Conservation (phyloP, 2,329 filamentous ascomycete genomes). For the Paecilomyces dactylethromorphus region DNA sequence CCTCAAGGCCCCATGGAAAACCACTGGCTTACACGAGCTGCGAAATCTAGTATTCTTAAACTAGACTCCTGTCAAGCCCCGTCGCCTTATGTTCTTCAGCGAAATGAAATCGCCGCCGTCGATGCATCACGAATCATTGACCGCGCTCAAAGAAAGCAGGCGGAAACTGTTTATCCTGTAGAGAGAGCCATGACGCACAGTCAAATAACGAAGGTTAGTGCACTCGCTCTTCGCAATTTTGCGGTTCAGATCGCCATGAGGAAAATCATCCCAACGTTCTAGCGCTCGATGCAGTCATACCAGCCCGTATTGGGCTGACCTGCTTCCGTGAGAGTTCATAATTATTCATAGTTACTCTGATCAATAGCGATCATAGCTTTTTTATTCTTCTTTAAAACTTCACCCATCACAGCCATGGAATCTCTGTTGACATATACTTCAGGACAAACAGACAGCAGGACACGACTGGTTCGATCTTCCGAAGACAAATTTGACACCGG, state of each 20-base stretch:
- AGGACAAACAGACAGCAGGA: constrained; percentile 64
- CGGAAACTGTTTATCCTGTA: constrained; percentile 46
- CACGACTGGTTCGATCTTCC: constrained; percentile 83
- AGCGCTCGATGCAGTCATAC: constrained; percentile 63
- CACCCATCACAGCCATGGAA: constrained; percentile 1
- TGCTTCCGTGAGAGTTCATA: constrained; percentile 62
- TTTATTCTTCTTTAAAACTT: constrained; percentile 22
- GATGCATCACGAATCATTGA: constrained; percentile 47
- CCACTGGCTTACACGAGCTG: background rate
- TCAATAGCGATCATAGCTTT: constrained; percentile 21
- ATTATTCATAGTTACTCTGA: constrained; percentile 70
- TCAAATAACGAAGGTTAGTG: constrained; percentile 37
- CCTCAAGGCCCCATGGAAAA: background rate
- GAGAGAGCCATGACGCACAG: constrained; percentile 20
- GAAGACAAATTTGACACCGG: constrained; percentile 72
- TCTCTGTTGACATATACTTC: constrained; percentile 6
- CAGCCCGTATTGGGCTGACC: constrained; percentile 73
- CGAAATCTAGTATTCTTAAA: constrained; percentile 41
- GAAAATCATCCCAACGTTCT: constrained; percentile 65
- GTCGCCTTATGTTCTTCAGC: constrained; percentile 49
- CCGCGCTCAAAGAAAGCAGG: constrained; percentile 40
- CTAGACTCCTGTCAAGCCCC: constrained; percentile 42
- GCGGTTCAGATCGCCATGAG: constrained; percentile 51
- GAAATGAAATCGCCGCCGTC: constrained; percentile 47
- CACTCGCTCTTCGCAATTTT: constrained; percentile 3